Conservation (phyloP, 345 rosid species). For the Abelmoschus esculentus region DNA sequence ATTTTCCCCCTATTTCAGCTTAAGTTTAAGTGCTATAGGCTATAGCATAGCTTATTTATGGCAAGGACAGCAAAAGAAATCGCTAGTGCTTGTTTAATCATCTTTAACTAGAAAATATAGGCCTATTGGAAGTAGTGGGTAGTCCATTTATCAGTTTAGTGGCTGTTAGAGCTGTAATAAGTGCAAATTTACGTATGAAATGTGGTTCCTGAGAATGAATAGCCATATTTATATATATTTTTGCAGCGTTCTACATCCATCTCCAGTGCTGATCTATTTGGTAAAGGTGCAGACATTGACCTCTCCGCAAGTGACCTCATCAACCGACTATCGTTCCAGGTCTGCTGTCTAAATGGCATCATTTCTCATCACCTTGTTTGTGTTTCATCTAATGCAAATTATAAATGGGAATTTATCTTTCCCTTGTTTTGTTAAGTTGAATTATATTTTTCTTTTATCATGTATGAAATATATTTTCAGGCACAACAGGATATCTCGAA, state of each 20-base stretch:
- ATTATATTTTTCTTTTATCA: not conserved
- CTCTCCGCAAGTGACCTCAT: constrained; percentile 80
- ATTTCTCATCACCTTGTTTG: not conserved
- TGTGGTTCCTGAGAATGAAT: not conserved
- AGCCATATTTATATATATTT: not conserved
- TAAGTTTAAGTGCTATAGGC: not conserved
- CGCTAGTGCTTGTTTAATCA: not conserved
- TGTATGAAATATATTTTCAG: constrained; percentile 26
- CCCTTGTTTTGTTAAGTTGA: not conserved
- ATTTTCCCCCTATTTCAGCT: no score
- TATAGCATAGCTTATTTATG: not conserved
- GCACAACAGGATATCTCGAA: constrained; percentile 90
- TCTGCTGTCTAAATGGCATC: constrained; percentile 15
- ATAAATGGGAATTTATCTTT: not conserved
- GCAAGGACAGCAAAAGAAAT: not conserved
- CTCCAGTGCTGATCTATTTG: constrained; percentile 95
- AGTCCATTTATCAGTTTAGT: not conserved
- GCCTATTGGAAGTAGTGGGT: not conserved
- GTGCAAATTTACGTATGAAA: not conserved
- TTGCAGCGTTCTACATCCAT: constrained; percentile 80
- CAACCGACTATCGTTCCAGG: constrained; percentile 86
- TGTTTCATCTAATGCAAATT: no score
- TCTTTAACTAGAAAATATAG: not conserved
- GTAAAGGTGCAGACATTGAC: constrained; percentile 46
- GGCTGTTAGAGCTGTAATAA: not conserved